A percentile compares a stretch with the other conserved stretches of the same genome.
These are phyloP conservation scores for Diplodia mutila DNA, from an alignment of 2,329 filamentous ascomycete species.

Conservation along the genomic window DNA sequence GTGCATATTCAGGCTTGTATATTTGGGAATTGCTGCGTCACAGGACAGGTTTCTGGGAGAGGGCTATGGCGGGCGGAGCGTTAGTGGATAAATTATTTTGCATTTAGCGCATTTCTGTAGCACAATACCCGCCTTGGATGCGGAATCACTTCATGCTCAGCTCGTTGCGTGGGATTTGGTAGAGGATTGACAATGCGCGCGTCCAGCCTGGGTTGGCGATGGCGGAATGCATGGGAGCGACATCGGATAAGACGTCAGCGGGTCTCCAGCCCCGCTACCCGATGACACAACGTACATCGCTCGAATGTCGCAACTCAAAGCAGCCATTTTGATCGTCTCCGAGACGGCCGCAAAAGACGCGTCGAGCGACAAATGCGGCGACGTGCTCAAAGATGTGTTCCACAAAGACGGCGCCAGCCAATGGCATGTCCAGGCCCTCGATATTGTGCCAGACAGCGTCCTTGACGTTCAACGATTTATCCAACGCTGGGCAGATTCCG, in stretches of 20 bases:
- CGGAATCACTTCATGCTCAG: constrained; percentile 6
- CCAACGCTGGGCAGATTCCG: constrained; percentile 71
- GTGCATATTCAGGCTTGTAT: constrained; percentile 23
- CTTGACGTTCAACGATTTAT: constrained; percentile 75
- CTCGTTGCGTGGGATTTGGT: neutral
- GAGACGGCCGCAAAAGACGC: constrained; percentile 84
- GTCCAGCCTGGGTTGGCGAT: neutral
- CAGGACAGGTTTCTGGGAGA: neutral
- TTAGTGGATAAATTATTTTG: neutral
- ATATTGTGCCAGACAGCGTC: constrained; percentile 79
- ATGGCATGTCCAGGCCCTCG: constrained; percentile 71
- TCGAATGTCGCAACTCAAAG: constrained; percentile 56
- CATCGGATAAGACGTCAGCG: constrained; percentile 13
- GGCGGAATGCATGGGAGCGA: neutral
- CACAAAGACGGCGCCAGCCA: constrained; percentile 65
- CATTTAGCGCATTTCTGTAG: constrained; percentile 23
- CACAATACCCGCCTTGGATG: constrained; percentile 20
- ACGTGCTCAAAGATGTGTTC: constrained; percentile 70
- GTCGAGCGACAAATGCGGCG: constrained; percentile 74
- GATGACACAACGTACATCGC: constrained; percentile 12
- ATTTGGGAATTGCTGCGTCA: constrained; percentile 10
- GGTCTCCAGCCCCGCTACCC: neutral
- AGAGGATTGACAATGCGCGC: neutral
- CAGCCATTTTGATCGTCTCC: constrained; percentile 83
- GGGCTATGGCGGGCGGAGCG: neutral